Base-by-base conservation (phyloP, 2,329 filamentous ascomycete species). In the Exserohilum turcica region DNA sequence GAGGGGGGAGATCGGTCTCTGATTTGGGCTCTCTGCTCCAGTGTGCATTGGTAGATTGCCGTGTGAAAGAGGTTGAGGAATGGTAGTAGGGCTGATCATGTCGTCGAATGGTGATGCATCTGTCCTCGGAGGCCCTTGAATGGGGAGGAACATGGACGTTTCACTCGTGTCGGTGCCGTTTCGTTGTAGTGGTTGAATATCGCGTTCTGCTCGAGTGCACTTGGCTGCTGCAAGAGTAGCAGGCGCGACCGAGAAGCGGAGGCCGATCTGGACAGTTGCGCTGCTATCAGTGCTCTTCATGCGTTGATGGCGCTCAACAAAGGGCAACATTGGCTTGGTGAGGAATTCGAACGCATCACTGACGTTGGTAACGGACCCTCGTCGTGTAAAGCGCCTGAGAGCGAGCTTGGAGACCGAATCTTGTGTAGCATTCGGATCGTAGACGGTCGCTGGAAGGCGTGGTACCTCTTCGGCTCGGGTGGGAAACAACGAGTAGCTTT, bases 201-300 rank as follows among this genome's bases (percentile, higher is more conserved):
- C 45, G n/a, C 66, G 61, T 37, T 64, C 68, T 27, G 38, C 16
- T 39, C 38, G 48, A 0, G 61, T 68, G 52, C 52, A 71, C 33
- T 70, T 71, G 28, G 61, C 66, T 45, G 70, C 70, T 43, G 67
- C 68, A 49, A 75, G 70, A 15, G 70, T 70, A 3, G 73, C 72
- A 12, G 73, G 73, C 10, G 72, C 73, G 5, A 76, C 57, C n/a
- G 87, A 90, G 49, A 90, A 78, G 9, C 87, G 82, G 13, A 90
- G 77, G 1, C 87, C 87, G 45, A 90, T 90, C 66, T 89, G 86
- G 9, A 90, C 86, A 0, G 86, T 90, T 19, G 86, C 86, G 8
- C 84, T 84, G 38, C 87, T 89, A 13, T 78, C 79, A 36, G 85
- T 78, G 1, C 87, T 90, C 5, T 85, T 86, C 53, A 84, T 79